Evolutionary conservation across 2,329 filamentous ascomycete genomes (phyloP), one percentile per base, ranked within the genome.

Genomic region (Pochonia chlamydosporia): DNA sequence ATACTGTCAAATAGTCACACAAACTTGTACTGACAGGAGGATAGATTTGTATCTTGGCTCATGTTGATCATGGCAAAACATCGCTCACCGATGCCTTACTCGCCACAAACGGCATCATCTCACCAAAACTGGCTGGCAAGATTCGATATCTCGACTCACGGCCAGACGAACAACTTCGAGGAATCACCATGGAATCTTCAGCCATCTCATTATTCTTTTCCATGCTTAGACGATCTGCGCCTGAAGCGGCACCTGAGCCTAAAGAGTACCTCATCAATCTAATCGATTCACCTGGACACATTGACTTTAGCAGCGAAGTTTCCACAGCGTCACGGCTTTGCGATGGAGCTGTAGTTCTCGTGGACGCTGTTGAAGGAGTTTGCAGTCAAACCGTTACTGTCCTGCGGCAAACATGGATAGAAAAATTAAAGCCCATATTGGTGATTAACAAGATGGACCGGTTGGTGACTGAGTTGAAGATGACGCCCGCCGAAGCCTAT

Each of bases 151-250:
- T 99, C 49, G 93, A 99, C 70, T 97, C 93, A 20, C 79, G 93
- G 37, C 92, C 92, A 2, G 93, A 99, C 68, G 93, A 99, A 67
- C 93, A 99, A 69, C 79, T 88, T 14, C 85, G 93, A 54, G 93
- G 93, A 48, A 99, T 99, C 62, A 99, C 93, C n/a, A 99, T 99
- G 93, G 93, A 99, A 67, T 97, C 93, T 0, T 97, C 92, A 5
- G 93, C 93, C 52, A 99, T 99, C 54, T 97, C 93, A 1, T 75
- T 99, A 28, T 95, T 87, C 69, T 99, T 99, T 66, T 95, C 91
- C 30, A 89, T 97, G 78, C 73, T 95, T 46, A 80, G 91, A 56
- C 81, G 89, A 56, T 73, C 81, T 31, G 74, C 79, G 2, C 84
- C 85, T 2, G 84, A 89, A 14, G 81, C 81, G 5, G 62, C 74